Evolutionary conservation across 106 monocot genomes (phyloP), one percentile per base, ranked within the genome.

Genomic region (Posidonia australis): DNA sequence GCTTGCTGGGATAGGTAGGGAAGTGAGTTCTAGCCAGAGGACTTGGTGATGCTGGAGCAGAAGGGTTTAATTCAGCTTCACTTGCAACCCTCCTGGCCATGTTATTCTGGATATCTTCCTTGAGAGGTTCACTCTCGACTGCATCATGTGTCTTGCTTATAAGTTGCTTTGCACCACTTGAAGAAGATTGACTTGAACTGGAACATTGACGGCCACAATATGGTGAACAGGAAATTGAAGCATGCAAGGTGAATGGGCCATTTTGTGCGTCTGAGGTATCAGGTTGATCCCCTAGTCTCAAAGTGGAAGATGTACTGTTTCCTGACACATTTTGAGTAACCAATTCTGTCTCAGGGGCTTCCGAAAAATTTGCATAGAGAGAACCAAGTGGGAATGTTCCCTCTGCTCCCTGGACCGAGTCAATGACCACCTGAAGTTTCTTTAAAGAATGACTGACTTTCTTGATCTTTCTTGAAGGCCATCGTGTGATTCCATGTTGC

Each of bases 381-480:
- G 82, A 76, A 65, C 74, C 85, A 44, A 85, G 58, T 31, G 85
- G 82, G 46, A 83, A 69, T 7, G 74, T 51, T 18, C 82, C 82
- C 22, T 82, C 78, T 60, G 77, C 74, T 31, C 83, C 88, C 44
- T 82, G 75, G 59, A 86, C 91, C 10, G 90, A 91, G 51, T 91
- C 69, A 10, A 86, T 91, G 2, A 86, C 83, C 53, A 72, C 67
- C 67, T 91, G 83, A 13, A 86, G 68, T 62, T 86, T 91, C 65
- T 51, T 77, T 22, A 91, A 72, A 11, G 86, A 91, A 46, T 81
- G 78, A 3, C 71, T 78, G 27, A 91, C 90, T 69, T 91, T 91
- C 60, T 79, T 91, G 17, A 86, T 86, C 72, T 91, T 91, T 46
- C 86, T 72, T 28, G 86, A 83, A 44, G 86, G 90, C 90, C 90